Base-by-base conservation (phyloP, 2,329 filamentous ascomycete genomes). In the Lachnum nothofagi region DNA sequence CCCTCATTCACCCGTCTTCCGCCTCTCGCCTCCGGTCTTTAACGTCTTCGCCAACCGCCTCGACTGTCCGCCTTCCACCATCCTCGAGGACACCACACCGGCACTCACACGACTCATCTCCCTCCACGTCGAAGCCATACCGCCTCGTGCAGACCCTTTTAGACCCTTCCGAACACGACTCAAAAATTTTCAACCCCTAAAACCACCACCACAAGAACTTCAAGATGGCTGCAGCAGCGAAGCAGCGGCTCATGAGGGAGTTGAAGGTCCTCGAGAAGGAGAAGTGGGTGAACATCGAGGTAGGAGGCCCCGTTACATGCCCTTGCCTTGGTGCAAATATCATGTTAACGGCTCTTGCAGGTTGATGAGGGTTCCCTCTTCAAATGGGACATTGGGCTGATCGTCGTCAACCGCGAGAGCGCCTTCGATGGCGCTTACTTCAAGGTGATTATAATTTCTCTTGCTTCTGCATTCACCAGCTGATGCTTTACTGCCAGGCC, bases 401-500 rank as follows among this genome's bases (percentile, higher is more conserved):
- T 95, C 72, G 88, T 96, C 31, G 80, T 96, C 62, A 97, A 97
- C 69, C 81, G 88, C 0, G 91, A 95, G 60, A 95, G 90, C 54
- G 77, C 86, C 56, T 97, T 94, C 75, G 85, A 95, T 62, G 91
- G 91, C 52, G 93, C 87, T 57, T 98, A 95, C 69, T 89, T 96
- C 68, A 91, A 80, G 70, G 79, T 79, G 48, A 61, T 68, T 35
- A 19, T 14, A 12, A 20, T 19, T 17, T 42, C 14, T 23, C 39
- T 31, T 8, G 22, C 17, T 4, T 23, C 25, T 12, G 48, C 17
- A 12, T 22, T 5, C 31, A n/a, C 25, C 12, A 17, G 27, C 48
- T 56, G 43, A 59, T 47, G 12, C 14, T 20, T 16, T 33, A 19
- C 31, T 24, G 34, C 1, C 45, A 87, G 75, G 88, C 88, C 46